These are phyloP conservation scores for Pistacia vera DNA, from an alignment of 345 rosid genomes.

Conservation along the genomic window DNA sequence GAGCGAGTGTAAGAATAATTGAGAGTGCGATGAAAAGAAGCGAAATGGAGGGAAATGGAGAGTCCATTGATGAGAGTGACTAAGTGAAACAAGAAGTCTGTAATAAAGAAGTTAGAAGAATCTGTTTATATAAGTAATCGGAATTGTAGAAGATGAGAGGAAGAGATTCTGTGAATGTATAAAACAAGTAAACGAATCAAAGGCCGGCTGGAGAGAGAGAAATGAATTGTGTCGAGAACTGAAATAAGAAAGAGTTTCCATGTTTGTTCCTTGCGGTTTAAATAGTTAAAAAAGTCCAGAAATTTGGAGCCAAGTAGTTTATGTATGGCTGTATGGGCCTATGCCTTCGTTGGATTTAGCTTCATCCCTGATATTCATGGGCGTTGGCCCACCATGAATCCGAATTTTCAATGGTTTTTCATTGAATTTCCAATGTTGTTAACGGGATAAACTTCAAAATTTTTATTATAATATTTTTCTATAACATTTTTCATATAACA, in stretches of 20 bases:
- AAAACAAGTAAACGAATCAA: slow-evolving; percentile 8
- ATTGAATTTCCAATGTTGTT: too few species aligned
- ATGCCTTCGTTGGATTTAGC: background rate
- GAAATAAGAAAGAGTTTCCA: background rate
- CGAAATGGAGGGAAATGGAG: slow-evolving; percentile 33
- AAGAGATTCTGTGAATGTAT: slow-evolving; percentile 10
- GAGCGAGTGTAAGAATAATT: slow-evolving; percentile 16
- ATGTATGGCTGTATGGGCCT: too few species aligned
- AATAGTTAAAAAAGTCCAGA: background rate
- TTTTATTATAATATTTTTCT: too few species aligned
- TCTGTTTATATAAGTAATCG: slow-evolving; percentile 13
- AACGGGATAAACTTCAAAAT: too few species aligned
- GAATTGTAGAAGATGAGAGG: slow-evolving; percentile 14
- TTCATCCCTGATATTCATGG: background rate
- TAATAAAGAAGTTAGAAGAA: background rate
- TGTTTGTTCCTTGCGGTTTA: background rate
- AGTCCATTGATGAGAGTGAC: slow-evolving; percentile 34
- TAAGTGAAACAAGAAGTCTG: slow-evolving; percentile 13
- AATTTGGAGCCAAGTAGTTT: slow-evolving; percentile 13
- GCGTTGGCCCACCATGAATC: background rate
- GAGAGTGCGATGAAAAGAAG: slow-evolving; percentile 20
- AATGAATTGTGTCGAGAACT: background rate
- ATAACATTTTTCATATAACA: too few species aligned
- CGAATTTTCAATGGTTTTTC: background rate
- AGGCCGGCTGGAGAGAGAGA: slow-evolving; percentile 29